phyloP scores from a whole-genome alignment of 352 stramenopile species.

The Phytophthora constricta region DNA sequence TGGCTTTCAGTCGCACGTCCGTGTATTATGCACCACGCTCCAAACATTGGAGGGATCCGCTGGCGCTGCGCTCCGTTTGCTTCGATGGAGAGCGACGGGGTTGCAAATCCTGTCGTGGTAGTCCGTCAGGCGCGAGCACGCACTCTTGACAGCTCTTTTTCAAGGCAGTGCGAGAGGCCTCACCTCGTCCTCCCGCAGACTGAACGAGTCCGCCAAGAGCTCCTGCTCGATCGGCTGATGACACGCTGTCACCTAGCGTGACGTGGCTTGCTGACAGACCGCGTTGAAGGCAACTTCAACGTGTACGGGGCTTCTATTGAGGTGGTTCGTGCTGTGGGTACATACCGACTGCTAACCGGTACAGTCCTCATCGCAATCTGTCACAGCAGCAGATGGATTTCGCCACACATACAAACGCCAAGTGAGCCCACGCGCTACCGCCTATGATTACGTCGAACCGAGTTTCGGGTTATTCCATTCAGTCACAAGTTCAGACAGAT shows the following conservation, averaged over 20 bases:
- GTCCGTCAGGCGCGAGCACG: neutral
- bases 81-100: neutral
- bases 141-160: too few relatives aligned
- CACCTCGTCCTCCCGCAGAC: neutral
- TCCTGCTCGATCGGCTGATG: neutral
- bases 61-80: too few relatives aligned
- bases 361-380: neutral
- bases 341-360: neutral
- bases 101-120: constrained; percentile 29
- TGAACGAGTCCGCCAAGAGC: neutral
- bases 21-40: too few relatives aligned
- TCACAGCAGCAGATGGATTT: neutral
- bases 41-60: too few relatives aligned
- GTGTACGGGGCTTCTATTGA: neutral
- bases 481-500: neutral
- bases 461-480: neutral
- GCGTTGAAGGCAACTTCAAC: neutral
- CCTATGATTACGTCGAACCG: neutral
- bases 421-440: neutral
- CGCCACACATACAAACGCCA: neutral
- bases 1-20: too few relatives aligned
- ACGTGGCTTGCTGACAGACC: neutral
- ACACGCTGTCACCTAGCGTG: neutral
- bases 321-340: neutral
- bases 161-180: neutral